Evolutionary conservation across 2,329 filamentous ascomycete genomes (phyloP).

Genomic region (Pseudocercospora macadamiae): DNA sequence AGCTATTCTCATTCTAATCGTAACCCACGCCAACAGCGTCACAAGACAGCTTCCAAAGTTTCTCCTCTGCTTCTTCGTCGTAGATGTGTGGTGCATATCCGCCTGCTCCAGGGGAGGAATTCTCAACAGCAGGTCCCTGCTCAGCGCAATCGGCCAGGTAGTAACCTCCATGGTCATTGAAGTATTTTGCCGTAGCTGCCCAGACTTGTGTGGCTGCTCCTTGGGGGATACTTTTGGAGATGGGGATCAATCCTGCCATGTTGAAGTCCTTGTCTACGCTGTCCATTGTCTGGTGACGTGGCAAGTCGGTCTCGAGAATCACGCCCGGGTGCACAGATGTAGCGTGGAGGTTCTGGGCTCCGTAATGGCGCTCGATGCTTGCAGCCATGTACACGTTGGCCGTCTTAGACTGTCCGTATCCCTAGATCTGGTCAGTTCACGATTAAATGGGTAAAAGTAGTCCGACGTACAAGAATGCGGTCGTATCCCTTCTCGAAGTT

Average conservation of each 20-base stretch:
- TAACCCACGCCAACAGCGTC: conserved; percentile 29
- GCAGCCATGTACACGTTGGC: conserved; percentile 58
- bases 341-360: conserved; percentile 48
- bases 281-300: conserved; percentile 1
- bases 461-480: not conserved
- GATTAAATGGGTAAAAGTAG: not conserved
- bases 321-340: conserved; percentile 47
- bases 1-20: too few relatives aligned
- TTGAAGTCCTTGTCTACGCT: not conserved
- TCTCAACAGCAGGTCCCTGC: conserved; percentile 34
- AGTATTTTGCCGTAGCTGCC: conserved; percentile 43
- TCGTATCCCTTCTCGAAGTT: conserved; percentile 28
- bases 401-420: conserved; percentile 49
- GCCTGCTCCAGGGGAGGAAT: conserved; percentile 22
- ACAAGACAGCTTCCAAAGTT: conserved; percentile 48
- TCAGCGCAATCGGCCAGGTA: conserved; percentile 49
- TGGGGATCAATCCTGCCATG: not conserved
- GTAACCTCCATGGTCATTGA: conserved; percentile 51
- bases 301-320: conserved; percentile 13
- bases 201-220: conserved; percentile 55
- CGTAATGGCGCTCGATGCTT: conserved; percentile 55
- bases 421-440: not conserved
- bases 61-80: conserved; percentile 45
- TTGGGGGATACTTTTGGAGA: conserved; percentile 41
- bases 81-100: conserved; percentile 44